Percentiles rank a stretch among this genome's conserved stretches.
Conservation (phyloP, 2,329 filamentous ascomycete genomes). For the Aureobasidium sp. region DNA sequence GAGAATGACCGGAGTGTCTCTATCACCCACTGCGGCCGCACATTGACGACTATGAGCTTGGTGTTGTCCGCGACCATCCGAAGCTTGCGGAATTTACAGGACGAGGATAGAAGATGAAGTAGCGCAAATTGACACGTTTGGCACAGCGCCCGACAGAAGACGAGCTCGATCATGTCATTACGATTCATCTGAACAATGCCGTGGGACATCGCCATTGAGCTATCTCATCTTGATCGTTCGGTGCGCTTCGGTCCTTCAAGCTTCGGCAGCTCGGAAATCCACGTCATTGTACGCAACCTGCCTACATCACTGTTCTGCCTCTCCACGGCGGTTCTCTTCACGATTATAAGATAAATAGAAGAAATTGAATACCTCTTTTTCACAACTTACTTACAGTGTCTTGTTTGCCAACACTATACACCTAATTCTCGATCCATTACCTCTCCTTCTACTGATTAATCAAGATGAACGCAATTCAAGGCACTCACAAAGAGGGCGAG, state of each 20-base stretch:
- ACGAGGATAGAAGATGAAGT: not conserved
- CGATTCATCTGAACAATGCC: not conserved
- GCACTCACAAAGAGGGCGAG: conserved; percentile 1
- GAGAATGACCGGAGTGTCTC: not conserved
- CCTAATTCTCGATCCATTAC: not conserved
- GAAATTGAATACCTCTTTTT: not conserved
- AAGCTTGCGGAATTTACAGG: not conserved
- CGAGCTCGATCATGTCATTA: not conserved
- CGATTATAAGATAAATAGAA: not conserved
- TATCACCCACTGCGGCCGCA: not conserved
- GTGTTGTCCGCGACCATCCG: not conserved
- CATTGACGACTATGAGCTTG: not conserved
- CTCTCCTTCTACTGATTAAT: not conserved
- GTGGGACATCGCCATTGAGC: not conserved
- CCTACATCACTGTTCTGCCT: not conserved
- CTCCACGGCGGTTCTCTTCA: not conserved
- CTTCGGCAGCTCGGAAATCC: not conserved
- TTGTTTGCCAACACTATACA: not conserved
- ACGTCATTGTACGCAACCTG: not conserved
- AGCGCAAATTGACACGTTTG: not conserved
- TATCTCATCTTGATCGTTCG: not conserved
- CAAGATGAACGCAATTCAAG: conserved; percentile 14
- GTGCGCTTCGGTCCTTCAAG: not conserved
- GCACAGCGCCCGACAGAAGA: not conserved
- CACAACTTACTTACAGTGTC: not conserved